Base-by-base conservation (phyloP, 768 basidiomycete genomes). In the Lactarius evosmus region DNA sequence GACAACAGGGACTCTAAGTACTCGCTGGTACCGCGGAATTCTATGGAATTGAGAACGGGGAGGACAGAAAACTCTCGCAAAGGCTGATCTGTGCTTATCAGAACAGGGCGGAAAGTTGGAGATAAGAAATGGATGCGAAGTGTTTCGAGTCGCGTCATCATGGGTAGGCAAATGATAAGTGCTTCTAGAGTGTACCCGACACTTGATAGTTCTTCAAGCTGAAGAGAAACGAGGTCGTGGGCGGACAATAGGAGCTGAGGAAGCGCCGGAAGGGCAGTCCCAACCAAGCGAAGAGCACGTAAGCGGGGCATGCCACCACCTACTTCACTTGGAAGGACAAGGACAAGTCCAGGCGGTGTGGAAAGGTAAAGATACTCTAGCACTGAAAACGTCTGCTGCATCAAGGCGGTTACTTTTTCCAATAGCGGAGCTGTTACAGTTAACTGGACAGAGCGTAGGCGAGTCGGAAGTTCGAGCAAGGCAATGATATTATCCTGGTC, bases 1-100 rank as follows among this genome's bases (percentile, higher is more conserved):
- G n/a, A 17, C n/a, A 49, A 22, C 8, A 62, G 54, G 34, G 7
- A n/a, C 17, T 62, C 61, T 41, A 62, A 38, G 44, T 55, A 33
- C 25, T 62, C 61, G 25, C 25, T 22, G 19, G 17, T 11, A 25
- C 61, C 61, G 12, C 38, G 41, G 29, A 62, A 62, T 36, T 34
- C 17, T 9, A 56, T 44, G 3, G 16, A n/a, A 14, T 38, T 36
- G 22, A 62, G 54, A 19, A 25, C 7, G 1, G 25, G 44, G 25
- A 62, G 61, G 25, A 16, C 7, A 4, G 12, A 17, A 8, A 5
- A 30, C 5, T 22, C 9, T 8, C 30, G 44, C 5, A 12, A 2
- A 52, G 7, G 27, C 0, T 38, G n/a, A n/a, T n/a, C n/a, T n/a
- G n/a, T 25, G 17, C 44, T 19, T 25, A 12, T 25, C 4, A 46